A percentile compares a stretch with the other conserved stretches of the same genome.
phyloP scores from a whole-genome alignment of 495 filamentous ascomycete genomes.

The Terfezia claveryi region DNA sequence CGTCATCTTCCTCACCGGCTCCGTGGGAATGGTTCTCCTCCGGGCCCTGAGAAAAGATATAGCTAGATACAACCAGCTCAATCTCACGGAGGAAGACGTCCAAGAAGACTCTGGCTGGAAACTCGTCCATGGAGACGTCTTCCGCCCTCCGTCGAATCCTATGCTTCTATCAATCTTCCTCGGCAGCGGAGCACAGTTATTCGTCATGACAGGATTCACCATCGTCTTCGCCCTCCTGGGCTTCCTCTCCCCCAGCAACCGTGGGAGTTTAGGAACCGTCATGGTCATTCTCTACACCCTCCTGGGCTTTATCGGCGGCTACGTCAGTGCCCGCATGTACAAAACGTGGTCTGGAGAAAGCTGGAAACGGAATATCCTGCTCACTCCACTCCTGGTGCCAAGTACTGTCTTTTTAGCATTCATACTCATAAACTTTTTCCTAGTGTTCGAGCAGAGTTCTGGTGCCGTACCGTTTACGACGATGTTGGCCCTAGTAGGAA shows the following conservation, averaged over 20 bases:
- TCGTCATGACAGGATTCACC: slow-evolving; percentile 90
- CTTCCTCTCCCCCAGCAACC: slow-evolving; percentile 84
- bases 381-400: slow-evolving; percentile 71
- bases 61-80: slow-evolving; percentile 79
- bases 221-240: slow-evolving; percentile 85
- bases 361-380: slow-evolving; percentile 81
- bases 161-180: slow-evolving; percentile 70
- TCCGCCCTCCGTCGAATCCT: slow-evolving; percentile 63
- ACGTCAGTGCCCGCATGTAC: slow-evolving; percentile 71
- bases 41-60: slow-evolving; percentile 84
- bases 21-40: slow-evolving; percentile 71
- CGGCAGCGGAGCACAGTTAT: slow-evolving; percentile 85
- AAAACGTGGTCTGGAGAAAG: slow-evolving; percentile 76
- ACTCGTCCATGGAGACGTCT: slow-evolving; percentile 91
- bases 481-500: slow-evolving; percentile 76
- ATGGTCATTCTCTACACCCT: slow-evolving; percentile 82
- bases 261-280: slow-evolving; percentile 74
- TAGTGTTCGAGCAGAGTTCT: slow-evolving; percentile 74
- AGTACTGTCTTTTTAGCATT: slow-evolving; percentile 70
- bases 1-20: slow-evolving; percentile 72
- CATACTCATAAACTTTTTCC: slow-evolving; percentile 87
- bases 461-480: slow-evolving; percentile 91
- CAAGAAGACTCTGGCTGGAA: slow-evolving; percentile 99
- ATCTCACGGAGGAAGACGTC: slow-evolving; percentile 67
- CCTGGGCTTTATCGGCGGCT: slow-evolving; percentile 82